These are phyloP conservation scores for Rossbeevera mucosa DNA, from an alignment of 768 basidiomycete genomes.

Conservation along the genomic window DNA sequence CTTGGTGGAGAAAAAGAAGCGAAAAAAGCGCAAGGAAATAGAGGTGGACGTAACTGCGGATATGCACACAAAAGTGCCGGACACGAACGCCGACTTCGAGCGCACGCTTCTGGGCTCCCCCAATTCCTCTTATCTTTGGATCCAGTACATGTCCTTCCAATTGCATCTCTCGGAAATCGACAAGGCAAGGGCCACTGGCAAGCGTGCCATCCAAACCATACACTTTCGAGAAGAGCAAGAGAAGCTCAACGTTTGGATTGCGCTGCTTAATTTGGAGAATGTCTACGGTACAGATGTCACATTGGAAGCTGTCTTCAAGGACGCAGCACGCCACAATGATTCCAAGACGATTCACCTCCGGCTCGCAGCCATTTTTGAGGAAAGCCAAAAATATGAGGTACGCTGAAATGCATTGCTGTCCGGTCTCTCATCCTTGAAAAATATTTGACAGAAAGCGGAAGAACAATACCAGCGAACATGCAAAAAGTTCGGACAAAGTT, in stretches of 20 bases:
- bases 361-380: conserved; percentile 78
- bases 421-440: background rate
- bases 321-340: conserved; percentile 87
- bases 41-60: conserved; percentile 82
- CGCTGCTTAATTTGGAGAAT: conserved; percentile 91
- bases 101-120: conserved; percentile 88
- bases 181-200: conserved; percentile 85
- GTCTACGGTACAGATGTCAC: conserved; percentile 82
- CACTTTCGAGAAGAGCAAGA: conserved; percentile 95
- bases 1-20: conserved; percentile 50
- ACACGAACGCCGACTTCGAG: conserved; percentile 94
- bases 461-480: conserved; percentile 82
- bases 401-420: conserved; percentile 9
- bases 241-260: conserved; percentile 96
- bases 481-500: conserved; percentile 93
- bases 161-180: conserved; percentile 94
- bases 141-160: conserved; percentile 99
- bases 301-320: conserved; percentile 79
- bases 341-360: conserved; percentile 87
- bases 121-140: conserved; percentile 96
- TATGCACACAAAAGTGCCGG: conserved; percentile 79
- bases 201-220: conserved; percentile 81
- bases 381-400: conserved; percentile 80
- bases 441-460: conserved; percentile 72
- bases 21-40: conserved; percentile 63